phyloP scores from a whole-genome alignment of 1,284 basidiomycete species.

The Rhizoctonia solani region DNA sequence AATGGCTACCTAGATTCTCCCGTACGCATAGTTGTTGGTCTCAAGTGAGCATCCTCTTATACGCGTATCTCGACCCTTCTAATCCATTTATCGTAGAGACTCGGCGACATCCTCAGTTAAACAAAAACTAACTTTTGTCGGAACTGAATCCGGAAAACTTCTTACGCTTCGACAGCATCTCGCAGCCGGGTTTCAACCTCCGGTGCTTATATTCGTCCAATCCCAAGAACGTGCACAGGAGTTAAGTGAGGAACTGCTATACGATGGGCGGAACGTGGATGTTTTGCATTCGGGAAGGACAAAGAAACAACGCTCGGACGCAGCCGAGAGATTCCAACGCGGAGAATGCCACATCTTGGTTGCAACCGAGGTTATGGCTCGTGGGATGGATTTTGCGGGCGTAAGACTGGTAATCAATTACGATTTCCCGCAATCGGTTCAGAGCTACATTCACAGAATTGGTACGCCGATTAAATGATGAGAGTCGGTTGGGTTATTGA shows the following conservation, averaged over 20 bases:
- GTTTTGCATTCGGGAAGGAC: slow-evolving; percentile 90
- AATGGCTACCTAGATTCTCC: slow-evolving; percentile 83
- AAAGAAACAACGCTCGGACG: slow-evolving; percentile 84
- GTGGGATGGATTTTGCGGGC: slow-evolving; percentile 98
- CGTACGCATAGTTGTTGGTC: slow-evolving; percentile 88
- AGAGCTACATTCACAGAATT: slow-evolving; percentile 95
- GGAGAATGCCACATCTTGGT: slow-evolving; percentile 92
- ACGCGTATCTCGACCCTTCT: neutral
- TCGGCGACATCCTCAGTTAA: slow-evolving; percentile 70
- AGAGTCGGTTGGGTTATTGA: neutral
- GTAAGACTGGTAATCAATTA: slow-evolving; percentile 96
- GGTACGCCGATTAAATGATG: slow-evolving; percentile 52
- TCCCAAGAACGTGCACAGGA: slow-evolving; percentile 90
- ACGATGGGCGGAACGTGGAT: slow-evolving; percentile 86
- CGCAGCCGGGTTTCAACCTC: slow-evolving; percentile 85
- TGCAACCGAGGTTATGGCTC: slow-evolving; percentile 92
- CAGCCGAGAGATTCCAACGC: slow-evolving; percentile 80
- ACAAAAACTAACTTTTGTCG: slow-evolving; percentile 89
- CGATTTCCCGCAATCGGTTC: slow-evolving; percentile 91
- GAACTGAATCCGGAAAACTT: slow-evolving; percentile 90
- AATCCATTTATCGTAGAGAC: slow-evolving; percentile 60
- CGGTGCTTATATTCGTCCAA: slow-evolving; percentile 91
- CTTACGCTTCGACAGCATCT: slow-evolving; percentile 82
- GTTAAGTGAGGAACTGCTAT: slow-evolving; percentile 84
- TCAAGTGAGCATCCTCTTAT: slow-evolving; percentile 65